A percentile compares a stretch with the other conserved stretches of the same genome.
Evolutionary conservation across 352 stramenopile species (phyloP).

Genomic region (Achlya hypogyna): DNA sequence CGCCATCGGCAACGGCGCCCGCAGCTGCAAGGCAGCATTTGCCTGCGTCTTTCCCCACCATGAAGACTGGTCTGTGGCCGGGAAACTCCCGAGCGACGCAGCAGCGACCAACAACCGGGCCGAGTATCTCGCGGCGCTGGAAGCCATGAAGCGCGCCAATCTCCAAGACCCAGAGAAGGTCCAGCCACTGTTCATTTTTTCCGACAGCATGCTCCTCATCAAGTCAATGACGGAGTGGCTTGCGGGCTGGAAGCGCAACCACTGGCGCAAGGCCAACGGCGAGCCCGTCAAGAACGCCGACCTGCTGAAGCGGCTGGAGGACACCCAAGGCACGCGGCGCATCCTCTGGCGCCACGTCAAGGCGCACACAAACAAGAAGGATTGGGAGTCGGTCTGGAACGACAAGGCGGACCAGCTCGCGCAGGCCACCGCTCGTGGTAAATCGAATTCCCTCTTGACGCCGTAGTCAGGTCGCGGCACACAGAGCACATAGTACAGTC

Average conservation of each 20-base stretch:
- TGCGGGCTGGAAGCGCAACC: constrained; percentile 23
- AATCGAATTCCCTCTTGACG: no score
- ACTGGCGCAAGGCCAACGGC: constrained; percentile 52
- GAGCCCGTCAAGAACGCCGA: constrained; percentile 49
- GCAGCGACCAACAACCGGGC: constrained; percentile 45
- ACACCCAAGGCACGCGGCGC: constrained; percentile 31
- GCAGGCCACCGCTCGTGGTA: constrained; percentile 12
- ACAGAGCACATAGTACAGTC: background rate
- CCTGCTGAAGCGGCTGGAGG: constrained; percentile 46
- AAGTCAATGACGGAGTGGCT: constrained; percentile 74
- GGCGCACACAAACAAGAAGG: constrained; percentile 39
- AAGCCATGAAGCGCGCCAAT: constrained; percentile 61
- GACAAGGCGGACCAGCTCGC: constrained; percentile 51
- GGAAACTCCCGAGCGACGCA: constrained; percentile 32
- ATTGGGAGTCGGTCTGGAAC: constrained; percentile 70
- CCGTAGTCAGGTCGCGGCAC: no score
- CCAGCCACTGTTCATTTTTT: constrained; percentile 57
- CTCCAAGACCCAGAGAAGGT: constrained; percentile 29
- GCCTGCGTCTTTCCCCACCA: constrained; percentile 70
- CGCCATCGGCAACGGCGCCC: constrained; percentile 46
- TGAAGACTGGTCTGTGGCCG: constrained; percentile 48
- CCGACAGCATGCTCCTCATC: constrained; percentile 71
- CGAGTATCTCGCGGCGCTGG: constrained; percentile 45
- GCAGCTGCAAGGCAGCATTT: constrained; percentile 33
- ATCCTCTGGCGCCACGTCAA: constrained; percentile 64